Evolutionary conservation across 306 rosid genomes (phyloP).

Genomic region (Prunus persica): Prunus_persica_NCBIv2 NC_034016.1:4471001-4471500

Average conservation of each 20-base stretch:
- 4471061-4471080: too few species aligned
- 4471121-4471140: too few species aligned
- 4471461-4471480: too few species aligned
- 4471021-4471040: too few species aligned
- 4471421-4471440: neutral
- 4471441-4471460: too few species aligned
- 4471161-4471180: neutral
- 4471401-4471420: conserved; percentile 22
- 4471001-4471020: too few species aligned
- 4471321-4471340: conserved; percentile 39
- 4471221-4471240: conserved; percentile 15
- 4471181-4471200: neutral
- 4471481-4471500: neutral
- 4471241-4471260: conserved; percentile 26
- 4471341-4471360: conserved; percentile 34
- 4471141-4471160: neutral
- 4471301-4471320: conserved; percentile 39
- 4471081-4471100: too few species aligned
- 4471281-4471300: conserved; percentile 50
- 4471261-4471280: conserved; percentile 40
- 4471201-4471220: neutral
- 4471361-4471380: conserved; percentile 15
- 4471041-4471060: too few species aligned
- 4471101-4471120: too few species aligned
- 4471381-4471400: conserved; percentile 2